These are phyloP conservation scores for Arthrobotrys conoides DNA, from an alignment of 2,329 filamentous ascomycete genomes.

Conservation along the genomic window DNA sequence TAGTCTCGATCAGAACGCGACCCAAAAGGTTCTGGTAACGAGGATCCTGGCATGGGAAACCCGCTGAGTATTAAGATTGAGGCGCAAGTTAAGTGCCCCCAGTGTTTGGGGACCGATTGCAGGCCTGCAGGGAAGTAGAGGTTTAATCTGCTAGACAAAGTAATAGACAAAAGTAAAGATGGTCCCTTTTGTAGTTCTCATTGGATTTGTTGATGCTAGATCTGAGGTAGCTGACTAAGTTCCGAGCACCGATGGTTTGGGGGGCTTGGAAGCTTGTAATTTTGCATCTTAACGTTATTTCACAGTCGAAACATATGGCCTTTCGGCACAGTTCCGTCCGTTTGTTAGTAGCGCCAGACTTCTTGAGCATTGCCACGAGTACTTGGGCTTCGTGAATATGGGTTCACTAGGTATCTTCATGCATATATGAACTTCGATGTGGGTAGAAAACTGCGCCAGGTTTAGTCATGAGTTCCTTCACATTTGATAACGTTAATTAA, in stretches of 20 bases:
- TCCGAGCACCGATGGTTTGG: conserved; percentile 37
- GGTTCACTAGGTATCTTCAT: no score
- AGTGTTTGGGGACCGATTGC: background rate
- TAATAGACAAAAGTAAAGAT: no score
- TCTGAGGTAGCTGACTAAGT: conserved; percentile 21
- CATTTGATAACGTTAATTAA: background rate
- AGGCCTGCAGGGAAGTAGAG: no score
- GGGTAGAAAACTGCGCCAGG: background rate
- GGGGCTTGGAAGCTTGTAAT: conserved; percentile 34
- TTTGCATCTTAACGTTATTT: conserved; percentile 33
- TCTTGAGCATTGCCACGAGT: no score
- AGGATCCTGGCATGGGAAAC: conserved; percentile 5
- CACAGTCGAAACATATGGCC: background rate
- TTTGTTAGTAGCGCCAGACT: conserved; percentile 4
- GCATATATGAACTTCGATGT: no score
- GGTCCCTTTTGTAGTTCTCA: no score
- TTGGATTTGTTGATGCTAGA: background rate
- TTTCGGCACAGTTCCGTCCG: conserved; percentile 19
- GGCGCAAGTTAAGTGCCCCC: conserved; percentile 32
- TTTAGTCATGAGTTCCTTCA: background rate
- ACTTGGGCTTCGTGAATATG: background rate
- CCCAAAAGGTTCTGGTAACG: conserved; percentile 1
- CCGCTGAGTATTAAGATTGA: background rate
- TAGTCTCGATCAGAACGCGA: conserved; percentile 25
- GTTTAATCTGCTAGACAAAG: conserved; percentile 6